Base-by-base conservation (phyloP, 140 eudicot genomes). In the Bidens hawaiensis region DNA sequence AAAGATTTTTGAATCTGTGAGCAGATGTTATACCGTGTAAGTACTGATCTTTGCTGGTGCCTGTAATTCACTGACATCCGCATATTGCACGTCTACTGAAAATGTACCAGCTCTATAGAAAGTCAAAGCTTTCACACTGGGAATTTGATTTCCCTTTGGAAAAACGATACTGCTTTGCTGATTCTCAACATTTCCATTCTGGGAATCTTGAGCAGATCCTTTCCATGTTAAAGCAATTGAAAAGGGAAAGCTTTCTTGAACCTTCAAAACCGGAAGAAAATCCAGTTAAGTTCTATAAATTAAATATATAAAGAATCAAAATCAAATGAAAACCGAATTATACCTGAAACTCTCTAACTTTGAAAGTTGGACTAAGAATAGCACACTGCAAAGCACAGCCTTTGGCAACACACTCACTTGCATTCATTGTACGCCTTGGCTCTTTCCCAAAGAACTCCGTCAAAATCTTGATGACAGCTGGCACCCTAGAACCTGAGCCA, bases 361-460 rank as follows among this genome's bases (percentile, higher is more conserved):
- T 82, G 28, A 78, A 91, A 6, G 90, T 82, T 13, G 95, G 96
- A 47, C 96, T 82, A 17, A 84, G 83, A 76, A 87, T 91, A 17
- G 98, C 96, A 15, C 96, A 87, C 68, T 91, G 64, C 30, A 91
- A 67, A 21, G 98, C 96, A 72, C 91, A 73, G 4, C 98, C 96
- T 71, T 80, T 91, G 12, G 96, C 85, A 21, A 84, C 91, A 71
- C 95, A 87, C 70, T 88, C 99, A 71, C 88, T 88, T 4, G 95
- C 99, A 19, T 85, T 93, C 99, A 87, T 87, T 41, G 98, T 78
- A 5, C 95, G 85, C 52, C 94, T 82, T 2, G 99, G 96, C 42
- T 85, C 88, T 80, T 93, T 93, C 25, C 94, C 95, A 54, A 91
- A 91, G 54, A 87, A 87, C 58, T 87, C 95, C 0, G 93, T 74